Evolutionary conservation across 1,284 basidiomycete species (phyloP), one percentile per base, ranked within the genome.

Genomic region (Violaceomyces palustris): DNA sequence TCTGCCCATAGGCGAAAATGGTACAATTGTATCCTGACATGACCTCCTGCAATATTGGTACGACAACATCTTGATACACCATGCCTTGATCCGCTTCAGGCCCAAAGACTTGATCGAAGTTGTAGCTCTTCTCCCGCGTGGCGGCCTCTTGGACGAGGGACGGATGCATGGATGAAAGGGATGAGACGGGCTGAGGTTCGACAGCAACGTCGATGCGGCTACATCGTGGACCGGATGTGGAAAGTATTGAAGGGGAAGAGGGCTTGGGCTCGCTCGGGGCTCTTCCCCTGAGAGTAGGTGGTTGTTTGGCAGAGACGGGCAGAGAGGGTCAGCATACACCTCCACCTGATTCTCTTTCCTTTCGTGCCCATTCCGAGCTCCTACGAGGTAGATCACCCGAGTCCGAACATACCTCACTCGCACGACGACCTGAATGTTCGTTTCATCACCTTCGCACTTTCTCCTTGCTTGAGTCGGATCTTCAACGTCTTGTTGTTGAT

Each of bases 1-100:
- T 99, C 74, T 98, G 94, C 3, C 94, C 94, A 70, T 99, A 99
- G 3, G 93, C 93, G 76, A 98, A 98, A 26, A 98, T 79, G 0
- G 94, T 98, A 72, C 94, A 98, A 69, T 98, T 98, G 78, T 96
- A 99, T 3, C 94, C 94, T 68, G 82, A 79, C 37, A 97, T 75
- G 28, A 98, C 92, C 73, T 99, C 88, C 36, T 90, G 84, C 35
- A 99, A 78, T 81, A 98, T 88, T 1, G 88, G 88, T 49, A 82
- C 82, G 27, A 94, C 93, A 27, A 97, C 92, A 50, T 96, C 87
- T 53, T 88, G 82, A 74, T 94, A 98, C 21, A 99, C 81, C 80
- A 91, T 82, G 24, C 87, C 83, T 71, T 99, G 94, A 72, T 96
- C 92, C 8, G 93, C 93, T 72, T 97, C 92, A 18, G 92, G 90